Evolutionary conservation across 2,329 filamentous ascomycete species (phyloP).

Genomic region (Setomelanomma holmii): DNA sequence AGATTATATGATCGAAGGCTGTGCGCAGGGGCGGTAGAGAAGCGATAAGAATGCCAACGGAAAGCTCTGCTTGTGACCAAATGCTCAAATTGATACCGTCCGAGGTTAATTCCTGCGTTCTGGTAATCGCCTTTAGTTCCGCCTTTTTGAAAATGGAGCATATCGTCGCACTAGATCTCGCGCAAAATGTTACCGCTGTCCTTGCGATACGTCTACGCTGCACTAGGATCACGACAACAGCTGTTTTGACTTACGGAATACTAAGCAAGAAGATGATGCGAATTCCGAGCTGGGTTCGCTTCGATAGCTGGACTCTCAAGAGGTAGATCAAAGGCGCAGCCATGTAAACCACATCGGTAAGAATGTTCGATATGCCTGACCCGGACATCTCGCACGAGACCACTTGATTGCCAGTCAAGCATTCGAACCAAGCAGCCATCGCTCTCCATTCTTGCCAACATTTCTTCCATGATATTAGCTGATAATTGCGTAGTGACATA

Average conservation of each 20-base stretch:
- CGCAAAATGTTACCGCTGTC: no score
- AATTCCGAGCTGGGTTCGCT: slow-evolving; percentile 34
- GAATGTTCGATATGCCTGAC: slow-evolving; percentile 32
- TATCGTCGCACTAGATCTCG: slow-evolving; percentile 20
- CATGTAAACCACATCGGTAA: slow-evolving; percentile 37
- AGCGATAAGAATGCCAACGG: slow-evolving; percentile 33
- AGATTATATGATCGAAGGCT: slow-evolving; percentile 30
- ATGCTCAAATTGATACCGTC: slow-evolving; percentile 33
- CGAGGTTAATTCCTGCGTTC: slow-evolving; percentile 32
- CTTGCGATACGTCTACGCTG: no score
- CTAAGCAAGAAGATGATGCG: slow-evolving; percentile 35
- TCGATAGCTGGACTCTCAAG: slow-evolving; percentile 28
- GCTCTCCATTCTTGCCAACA: not conserved
- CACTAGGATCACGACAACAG: no score
- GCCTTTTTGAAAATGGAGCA: slow-evolving; percentile 34
- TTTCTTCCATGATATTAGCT: no score
- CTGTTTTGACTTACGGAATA: slow-evolving; percentile 23
- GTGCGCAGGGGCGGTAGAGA: slow-evolving; percentile 35
- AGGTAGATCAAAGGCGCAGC: slow-evolving; percentile 37
- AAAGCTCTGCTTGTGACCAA: slow-evolving; percentile 31
- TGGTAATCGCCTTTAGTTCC: slow-evolving; percentile 25
- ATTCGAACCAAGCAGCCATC: not conserved
- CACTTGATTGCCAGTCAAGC: slow-evolving; percentile 9
- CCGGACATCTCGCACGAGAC: no score
- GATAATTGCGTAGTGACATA: no score